phyloP scores from a whole-genome alignment of 345 rosid species.

The Ceriops tagal region DNA sequence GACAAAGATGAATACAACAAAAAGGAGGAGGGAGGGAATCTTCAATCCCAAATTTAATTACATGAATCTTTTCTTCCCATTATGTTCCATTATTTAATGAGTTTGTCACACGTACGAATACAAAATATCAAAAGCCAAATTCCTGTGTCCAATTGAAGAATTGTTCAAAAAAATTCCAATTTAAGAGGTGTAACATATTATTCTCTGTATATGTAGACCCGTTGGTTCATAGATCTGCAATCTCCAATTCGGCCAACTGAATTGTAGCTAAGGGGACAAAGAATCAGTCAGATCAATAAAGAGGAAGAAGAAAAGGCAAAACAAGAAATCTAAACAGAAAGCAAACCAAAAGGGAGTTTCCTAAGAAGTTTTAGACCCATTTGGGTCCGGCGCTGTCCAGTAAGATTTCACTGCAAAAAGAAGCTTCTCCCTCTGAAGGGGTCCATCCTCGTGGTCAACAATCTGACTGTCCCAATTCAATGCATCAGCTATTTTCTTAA shows the following conservation, averaged over 20 bases:
- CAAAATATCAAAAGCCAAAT: neutral
- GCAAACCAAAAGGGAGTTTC: neutral
- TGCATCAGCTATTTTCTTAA: slow-evolving; percentile 46
- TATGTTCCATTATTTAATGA: no score
- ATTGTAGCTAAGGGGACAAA: neutral
- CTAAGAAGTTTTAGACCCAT: slow-evolving; percentile 14
- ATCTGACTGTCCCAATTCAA: slow-evolving; percentile 49
- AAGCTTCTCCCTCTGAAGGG: slow-evolving; percentile 51
- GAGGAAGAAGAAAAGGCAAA: neutral
- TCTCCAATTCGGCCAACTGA: no score
- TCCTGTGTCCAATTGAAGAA: no score
- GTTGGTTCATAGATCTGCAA: no score
- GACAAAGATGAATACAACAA: no score
- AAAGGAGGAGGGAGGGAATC: no score
- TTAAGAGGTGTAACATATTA: neutral
- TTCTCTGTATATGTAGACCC: no score
- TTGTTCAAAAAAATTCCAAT: neutral
- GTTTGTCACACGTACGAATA: neutral
- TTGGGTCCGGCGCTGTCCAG: slow-evolving; percentile 41
- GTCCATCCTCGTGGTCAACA: slow-evolving; percentile 67
- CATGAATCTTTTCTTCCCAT: no score
- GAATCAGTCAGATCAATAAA: neutral
- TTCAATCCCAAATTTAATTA: no score
- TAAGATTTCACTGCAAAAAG: slow-evolving; percentile 53
- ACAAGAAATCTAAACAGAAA: neutral